Base-by-base conservation (phyloP, 2,329 filamentous ascomycete species). In the Calonectria pseudoreteaudii region DNA sequence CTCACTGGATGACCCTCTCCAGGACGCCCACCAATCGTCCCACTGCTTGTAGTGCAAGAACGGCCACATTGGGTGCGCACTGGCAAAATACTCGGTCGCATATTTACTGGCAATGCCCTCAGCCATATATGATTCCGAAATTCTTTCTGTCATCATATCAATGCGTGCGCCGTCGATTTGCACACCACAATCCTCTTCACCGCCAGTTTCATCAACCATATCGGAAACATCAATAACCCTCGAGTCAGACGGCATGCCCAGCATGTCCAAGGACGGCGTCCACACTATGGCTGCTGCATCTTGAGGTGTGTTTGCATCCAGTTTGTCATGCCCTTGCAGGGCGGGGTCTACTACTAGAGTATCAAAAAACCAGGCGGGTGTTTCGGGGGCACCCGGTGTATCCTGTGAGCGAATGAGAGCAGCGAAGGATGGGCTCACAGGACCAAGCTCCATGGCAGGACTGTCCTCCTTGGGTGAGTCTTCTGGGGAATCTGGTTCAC, bases 21-120 rank as follows among this genome's bases (percentile, higher is more conserved):
- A 62, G 10, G 16, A 62, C 9, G 34, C 31, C 56, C 56, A 62
- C 56, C 56, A 62, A 41, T 18, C n/a, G 36, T 62, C 56, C 56
- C 56, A 62, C n/a, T 62, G 56, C 23, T 62, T 62, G 28, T 62
- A 26, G n/a, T 62, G 56, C 13, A 62, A 34, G 36, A 62, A 62
- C 20, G 56, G 56, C 56, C 56, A 62, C 56, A 62, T 62, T 23
- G 56, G 56, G 6, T 62, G 56, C 11, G 56, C 56, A 11, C 31
- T 62, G 3, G 56, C n/a, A 31, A 62, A 62, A 28, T 62, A 62
- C 11, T 62, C 56, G 7, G 31, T 41, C 11, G 31, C 31, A 7
- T 62, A 62, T 38, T 41, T 36, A 13, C 56, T 62, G 13, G 56
- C 56, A 16, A 62, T 41, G 7, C 31, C 56, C 20, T 62, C 31